Conservation (phyloP, 495 filamentous ascomycete species). For the Trichoderma asperelloides region DNA sequence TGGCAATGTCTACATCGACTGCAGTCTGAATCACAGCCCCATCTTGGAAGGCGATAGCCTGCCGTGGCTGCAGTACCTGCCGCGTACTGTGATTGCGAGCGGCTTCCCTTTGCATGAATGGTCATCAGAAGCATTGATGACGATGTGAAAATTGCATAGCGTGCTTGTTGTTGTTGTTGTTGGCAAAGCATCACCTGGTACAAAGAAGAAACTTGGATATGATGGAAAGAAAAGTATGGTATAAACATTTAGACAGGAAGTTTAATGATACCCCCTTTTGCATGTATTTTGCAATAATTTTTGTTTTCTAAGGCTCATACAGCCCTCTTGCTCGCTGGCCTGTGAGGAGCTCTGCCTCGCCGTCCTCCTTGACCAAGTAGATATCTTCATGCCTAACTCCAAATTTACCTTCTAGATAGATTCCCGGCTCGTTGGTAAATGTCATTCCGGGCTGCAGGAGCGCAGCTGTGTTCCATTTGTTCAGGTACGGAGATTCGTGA, state of each 20-base stretch:
- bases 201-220: background rate
- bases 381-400: conserved; percentile 48
- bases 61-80: background rate
- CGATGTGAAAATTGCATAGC: background rate
- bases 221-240: background rate
- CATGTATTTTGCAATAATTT: background rate
- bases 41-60: background rate
- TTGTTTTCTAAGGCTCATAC: conserved; percentile 35
- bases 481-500: conserved; percentile 48
- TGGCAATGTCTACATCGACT: background rate
- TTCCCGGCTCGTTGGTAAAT: conserved; percentile 48
- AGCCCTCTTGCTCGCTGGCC: conserved; percentile 34
- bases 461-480: conserved; percentile 39
- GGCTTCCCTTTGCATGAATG: background rate
- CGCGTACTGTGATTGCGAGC: background rate
- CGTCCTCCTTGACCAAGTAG: conserved; percentile 36
- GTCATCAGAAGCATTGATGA: background rate
- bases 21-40: conserved; percentile 1
- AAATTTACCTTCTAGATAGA: conserved; percentile 45
- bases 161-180: background rate
- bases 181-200: background rate
- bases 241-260: background rate
- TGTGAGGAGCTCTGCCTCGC: conserved; percentile 37
- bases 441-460: conserved; percentile 41
- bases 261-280: background rate